These are phyloP conservation scores for Zygosaccharomyces pseudobailii DNA, from an alignment of 1,139 yeast genomes.

Conservation along the genomic window DNA sequence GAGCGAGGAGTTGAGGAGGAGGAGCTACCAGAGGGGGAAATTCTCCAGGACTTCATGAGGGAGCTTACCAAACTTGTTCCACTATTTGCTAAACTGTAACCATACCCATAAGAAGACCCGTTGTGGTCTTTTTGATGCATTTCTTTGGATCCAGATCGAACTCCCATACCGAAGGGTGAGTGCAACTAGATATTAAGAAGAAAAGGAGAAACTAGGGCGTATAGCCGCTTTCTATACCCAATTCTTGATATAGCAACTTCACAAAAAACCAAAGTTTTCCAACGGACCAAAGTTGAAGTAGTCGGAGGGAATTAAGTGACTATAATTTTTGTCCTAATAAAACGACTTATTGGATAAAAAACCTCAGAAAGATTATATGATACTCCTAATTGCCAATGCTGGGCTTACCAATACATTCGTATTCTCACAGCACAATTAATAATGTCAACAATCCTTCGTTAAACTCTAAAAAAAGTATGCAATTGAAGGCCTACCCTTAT, in stretches of 20 bases:
- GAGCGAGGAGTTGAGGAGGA: conserved; percentile 3
- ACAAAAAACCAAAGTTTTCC: not conserved
- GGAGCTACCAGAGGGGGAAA: conserved; percentile 14
- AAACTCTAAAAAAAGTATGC: not conserved
- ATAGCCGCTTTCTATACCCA: not conserved
- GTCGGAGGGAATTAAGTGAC: not conserved
- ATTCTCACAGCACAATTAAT: not conserved
- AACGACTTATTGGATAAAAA: not conserved
- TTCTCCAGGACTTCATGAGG: conserved; percentile 30
- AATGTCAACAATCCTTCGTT: not conserved
- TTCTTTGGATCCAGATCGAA: conserved; percentile 18
- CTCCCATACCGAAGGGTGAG: conserved; percentile 7
- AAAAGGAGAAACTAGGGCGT: not conserved
- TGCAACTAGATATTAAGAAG: not conserved
- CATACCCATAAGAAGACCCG: conserved; percentile 5
- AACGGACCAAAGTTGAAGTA: not conserved
- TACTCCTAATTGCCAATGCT: not conserved
- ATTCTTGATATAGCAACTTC: not conserved
- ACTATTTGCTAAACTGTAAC: conserved; percentile 4
- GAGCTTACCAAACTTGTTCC: conserved; percentile 22
- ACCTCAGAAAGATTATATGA: not conserved
- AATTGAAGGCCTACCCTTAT: conserved; percentile 2
- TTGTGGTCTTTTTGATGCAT: conserved; percentile 19
- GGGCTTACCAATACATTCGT: not conserved
- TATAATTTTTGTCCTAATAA: not conserved